Base-by-base conservation (phyloP, 306 rosid species). In the Lagenaria siceraria region DNA sequence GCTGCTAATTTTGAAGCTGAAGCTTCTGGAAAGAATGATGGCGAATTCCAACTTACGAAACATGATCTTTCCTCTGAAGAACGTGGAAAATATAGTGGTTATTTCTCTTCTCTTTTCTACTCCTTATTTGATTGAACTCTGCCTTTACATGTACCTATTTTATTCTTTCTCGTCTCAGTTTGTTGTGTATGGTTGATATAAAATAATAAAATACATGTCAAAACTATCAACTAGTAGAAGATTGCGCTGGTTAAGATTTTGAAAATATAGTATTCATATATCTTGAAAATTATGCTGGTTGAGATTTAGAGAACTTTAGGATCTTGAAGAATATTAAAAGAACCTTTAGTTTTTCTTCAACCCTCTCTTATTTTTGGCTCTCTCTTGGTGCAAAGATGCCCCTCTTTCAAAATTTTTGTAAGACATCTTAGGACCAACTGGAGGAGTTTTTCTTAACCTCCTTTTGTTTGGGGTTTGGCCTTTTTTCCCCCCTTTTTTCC, bases 41-140 rank as follows among this genome's bases (percentile, higher is more conserved):
- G 91, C 38, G 93, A 88, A 80, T 95, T 83, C 89, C 97, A 87
- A 83, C 81, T 95, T 83, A 85, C 91, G n/a, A 95, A 92, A 83
- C 90, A 89, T 82, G 97, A 66, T 38, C 87, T 92, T 84, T 90
- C 97, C 72, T 86, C 88, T 77, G 79, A 88, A 87, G 90, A 88
- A 52, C 96, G 84, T 83, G 96, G 93, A 78, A 95, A 95, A 84
- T 95, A 87, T 75, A 95, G 97, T 74, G 99, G 97, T 95, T 87
- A 27, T 40, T 54, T 63, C 81, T 71, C 65, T 78, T 33, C 73
- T 78, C 35, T 64, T 81, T 49, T 72, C 36, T 55, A 79, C 14
- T 55, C 43, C 38, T 75, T 69, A 36, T 75, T 69, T 53, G 68
- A 27, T 72, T 72, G 38, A 72, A 71, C 14, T 25, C 40, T 48